Conservation (phyloP, 2,329 filamentous ascomycete species). For the Periconia macrospinosa region DNA sequence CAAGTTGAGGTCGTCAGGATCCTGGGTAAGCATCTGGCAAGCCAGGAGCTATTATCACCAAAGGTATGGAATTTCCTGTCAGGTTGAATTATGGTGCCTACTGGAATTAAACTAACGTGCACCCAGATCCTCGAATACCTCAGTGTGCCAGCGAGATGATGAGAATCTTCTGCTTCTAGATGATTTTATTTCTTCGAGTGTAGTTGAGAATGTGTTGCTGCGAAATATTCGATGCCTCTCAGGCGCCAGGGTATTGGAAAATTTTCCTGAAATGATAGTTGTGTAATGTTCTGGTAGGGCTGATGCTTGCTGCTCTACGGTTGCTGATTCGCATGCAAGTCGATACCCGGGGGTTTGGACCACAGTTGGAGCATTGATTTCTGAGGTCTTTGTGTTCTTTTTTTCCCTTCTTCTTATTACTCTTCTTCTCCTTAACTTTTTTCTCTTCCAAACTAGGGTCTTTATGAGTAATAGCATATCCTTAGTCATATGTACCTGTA, state of each 20-base stretch:
- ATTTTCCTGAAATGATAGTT: background rate
- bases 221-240: background rate
- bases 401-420: background rate
- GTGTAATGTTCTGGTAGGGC: conserved; percentile 7
- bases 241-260: background rate
- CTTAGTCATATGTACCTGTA: background rate
- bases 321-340: conserved; percentile 3
- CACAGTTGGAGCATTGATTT: background rate
- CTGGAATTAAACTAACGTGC: background rate
- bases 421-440: no score
- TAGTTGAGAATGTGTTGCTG: background rate
- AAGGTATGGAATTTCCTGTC: conserved; percentile 44
- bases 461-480: background rate
- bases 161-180: background rate
- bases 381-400: background rate
- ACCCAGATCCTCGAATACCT: conserved; percentile 11
- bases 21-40: conserved; percentile 64
- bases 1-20: conserved; percentile 77
- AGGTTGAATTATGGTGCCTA: background rate
- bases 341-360: conserved; percentile 1
- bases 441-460: background rate
- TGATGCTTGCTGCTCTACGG: background rate
- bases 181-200: background rate
- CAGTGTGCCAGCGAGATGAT: conserved; percentile 2
- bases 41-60: conserved; percentile 61